phyloP scores from a whole-genome alignment of 2,329 filamentous ascomycete genomes.

The Botrytis galanthina region DNA sequence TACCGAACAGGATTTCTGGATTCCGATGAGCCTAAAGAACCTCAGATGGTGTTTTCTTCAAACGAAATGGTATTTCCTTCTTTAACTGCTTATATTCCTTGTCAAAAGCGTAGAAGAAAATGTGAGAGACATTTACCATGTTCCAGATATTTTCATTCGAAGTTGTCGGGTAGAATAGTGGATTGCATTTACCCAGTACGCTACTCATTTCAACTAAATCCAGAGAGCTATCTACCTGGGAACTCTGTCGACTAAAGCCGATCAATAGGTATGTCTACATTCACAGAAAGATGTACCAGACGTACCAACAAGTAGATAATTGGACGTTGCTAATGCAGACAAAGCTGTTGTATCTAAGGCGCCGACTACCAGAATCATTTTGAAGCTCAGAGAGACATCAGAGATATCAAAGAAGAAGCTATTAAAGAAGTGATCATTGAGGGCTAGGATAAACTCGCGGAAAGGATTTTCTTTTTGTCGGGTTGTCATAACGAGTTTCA shows the following conservation, averaged over 20 bases:
- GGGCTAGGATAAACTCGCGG: neutral
- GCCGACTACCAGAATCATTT: neutral
- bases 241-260: neutral
- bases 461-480: neutral
- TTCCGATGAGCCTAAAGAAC: neutral
- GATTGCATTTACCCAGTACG: neutral
- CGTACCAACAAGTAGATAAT: neutral
- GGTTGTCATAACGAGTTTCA: fast-evolving
- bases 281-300: neutral
- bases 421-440: neutral
- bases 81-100: neutral
- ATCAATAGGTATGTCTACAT: neutral
- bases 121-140: neutral
- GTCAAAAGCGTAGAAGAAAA: neutral
- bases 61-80: neutral
- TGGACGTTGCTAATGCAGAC: neutral
- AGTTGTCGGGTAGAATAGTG: no score
- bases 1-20: neutral
- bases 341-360: neutral
- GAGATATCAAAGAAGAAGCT: neutral
- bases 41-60: neutral
- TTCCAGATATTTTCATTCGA: neutral
- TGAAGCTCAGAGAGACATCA: neutral
- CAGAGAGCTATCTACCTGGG: neutral
- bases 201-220: neutral